Conservation (phyloP, 1,284 basidiomycete species). For the Ganoderma lucidum region DNA sequence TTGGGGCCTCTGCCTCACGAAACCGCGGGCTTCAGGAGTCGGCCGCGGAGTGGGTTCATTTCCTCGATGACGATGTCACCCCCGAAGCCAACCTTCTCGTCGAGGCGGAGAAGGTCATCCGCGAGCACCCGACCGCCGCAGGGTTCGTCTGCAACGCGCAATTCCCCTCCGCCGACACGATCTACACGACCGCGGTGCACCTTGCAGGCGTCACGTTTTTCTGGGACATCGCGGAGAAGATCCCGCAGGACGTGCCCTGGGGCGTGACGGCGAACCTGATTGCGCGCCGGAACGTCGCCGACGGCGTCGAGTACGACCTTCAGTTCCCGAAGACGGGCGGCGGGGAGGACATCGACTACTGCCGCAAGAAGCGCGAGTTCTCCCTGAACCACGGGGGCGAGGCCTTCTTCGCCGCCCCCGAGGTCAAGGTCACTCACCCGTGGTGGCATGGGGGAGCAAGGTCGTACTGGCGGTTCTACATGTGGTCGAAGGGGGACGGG, state of each 20-base stretch:
- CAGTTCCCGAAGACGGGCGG: slow-evolving; percentile 69
- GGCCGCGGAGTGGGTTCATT: slow-evolving; percentile 56
- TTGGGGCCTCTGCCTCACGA: slow-evolving; percentile 57
- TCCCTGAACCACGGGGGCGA: slow-evolving; percentile 46
- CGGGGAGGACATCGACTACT: slow-evolving; percentile 70
- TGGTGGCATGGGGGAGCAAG: slow-evolving; percentile 62
- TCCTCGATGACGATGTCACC: slow-evolving; percentile 65
- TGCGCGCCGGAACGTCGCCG: slow-evolving; percentile 52
- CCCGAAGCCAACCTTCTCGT: slow-evolving; percentile 54
- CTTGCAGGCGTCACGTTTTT: slow-evolving; percentile 66
- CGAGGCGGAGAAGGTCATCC: slow-evolving; percentile 56
- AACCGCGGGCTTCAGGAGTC: slow-evolving; percentile 59
- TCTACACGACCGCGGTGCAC: slow-evolving; percentile 64
- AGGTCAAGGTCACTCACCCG: slow-evolving; percentile 58
- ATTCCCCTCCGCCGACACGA: slow-evolving; percentile 55
- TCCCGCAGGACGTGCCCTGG: slow-evolving; percentile 60
- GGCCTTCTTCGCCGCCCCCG: slow-evolving; percentile 58
- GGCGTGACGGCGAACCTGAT: slow-evolving; percentile 69
- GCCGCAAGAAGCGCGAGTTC: slow-evolving; percentile 54
- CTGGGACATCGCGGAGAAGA: slow-evolving; percentile 66
- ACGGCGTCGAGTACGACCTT: slow-evolving; percentile 54
- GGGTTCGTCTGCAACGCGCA: slow-evolving; percentile 61
- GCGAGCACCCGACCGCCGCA: slow-evolving; percentile 53
- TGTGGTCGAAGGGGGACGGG: slow-evolving; percentile 68
- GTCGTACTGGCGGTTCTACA: slow-evolving; percentile 62